Base-by-base conservation (phyloP, 345 rosid species). In the Draba incana region DNA sequence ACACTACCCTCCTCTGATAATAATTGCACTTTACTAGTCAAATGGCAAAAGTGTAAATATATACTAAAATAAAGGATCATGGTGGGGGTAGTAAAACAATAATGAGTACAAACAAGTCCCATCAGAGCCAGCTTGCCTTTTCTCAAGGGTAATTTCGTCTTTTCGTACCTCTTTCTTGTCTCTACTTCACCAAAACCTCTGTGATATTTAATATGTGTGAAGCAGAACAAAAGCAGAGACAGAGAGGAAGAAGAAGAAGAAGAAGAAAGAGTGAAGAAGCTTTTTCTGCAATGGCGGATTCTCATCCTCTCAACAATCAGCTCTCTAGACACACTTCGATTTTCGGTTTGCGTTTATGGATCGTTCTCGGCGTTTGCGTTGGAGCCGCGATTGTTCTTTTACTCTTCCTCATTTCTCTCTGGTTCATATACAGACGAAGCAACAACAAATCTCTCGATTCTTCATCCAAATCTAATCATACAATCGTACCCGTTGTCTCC, bases 401-500 rank as follows among this genome's bases (percentile, higher is more conserved):
- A 64, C 97, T 93, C 62, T 87, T 88, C 77, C 76, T 93, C 31
- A 80, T 93, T 39, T 93, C 96, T 33, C 90, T 90, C 63, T 88
- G 95, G 92, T 80, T 93, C 83, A 87, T 92, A 42, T 81, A 90
- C 56, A 82, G 72, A 77, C 81, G 92, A 74, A 80, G 80, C 74
- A 71, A 61, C 77, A 64, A 68, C n/a, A 81, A 42, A 37, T 8
- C 76, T 60, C 48, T 8, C 20, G 50, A 51, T 2, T 61, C 77
- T 75, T 75, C 82, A 43, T 47, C 73, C 13, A 78, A 49, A 6
- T 44, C 67, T 30, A 63, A 58, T 66, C 73, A 75, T 45, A 77
- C 82, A 3, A 81, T 83, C 12, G 86, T 88, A 68, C 97, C 97
- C 0, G 84, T 61, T 30, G 83, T 90, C 53, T 90, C 91, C 50